phyloP scores from a whole-genome alignment of 345 rosid genomes.

The Eucalyptus cloeziana region DNA sequence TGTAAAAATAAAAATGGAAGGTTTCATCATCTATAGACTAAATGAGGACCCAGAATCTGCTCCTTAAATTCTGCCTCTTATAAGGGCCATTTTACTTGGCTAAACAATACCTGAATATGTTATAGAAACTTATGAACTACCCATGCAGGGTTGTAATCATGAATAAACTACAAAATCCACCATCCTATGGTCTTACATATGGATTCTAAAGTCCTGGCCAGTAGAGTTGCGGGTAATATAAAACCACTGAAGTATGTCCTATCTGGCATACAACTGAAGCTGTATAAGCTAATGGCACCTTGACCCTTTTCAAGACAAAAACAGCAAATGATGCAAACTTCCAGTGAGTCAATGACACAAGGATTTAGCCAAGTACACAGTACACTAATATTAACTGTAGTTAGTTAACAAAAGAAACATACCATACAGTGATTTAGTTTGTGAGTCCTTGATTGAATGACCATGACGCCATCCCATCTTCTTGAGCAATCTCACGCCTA shows the following conservation, averaged over 20 bases:
- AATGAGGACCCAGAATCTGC: not conserved
- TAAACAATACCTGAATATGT: not conserved
- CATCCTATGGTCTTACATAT: not conserved
- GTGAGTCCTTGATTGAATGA: conserved; percentile 68
- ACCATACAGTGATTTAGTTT: conserved; percentile 46
- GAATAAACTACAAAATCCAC: not conserved
- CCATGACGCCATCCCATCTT: conserved; percentile 98
- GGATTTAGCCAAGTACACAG: not conserved
- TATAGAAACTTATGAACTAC: not conserved
- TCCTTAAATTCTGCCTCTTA: not conserved
- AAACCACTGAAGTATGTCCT: not conserved
- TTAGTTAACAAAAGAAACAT: not conserved
- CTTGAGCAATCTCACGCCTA: conserved; percentile 76
- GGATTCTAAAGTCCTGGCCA: not conserved
- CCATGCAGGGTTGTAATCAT: not conserved
- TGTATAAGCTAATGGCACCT: not conserved
- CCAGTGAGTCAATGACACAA: not conserved
- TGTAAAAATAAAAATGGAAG: not conserved
- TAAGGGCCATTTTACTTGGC: not conserved
- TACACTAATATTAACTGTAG: not conserved
- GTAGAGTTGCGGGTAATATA: not conserved
- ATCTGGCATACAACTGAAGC: not conserved
- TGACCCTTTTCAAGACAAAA: not conserved
- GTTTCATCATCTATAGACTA: not conserved
- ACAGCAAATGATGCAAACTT: not conserved